A percentile compares a stretch with the other conserved stretches of the same genome.
phyloP scores from a whole-genome alignment of 2,329 filamentous ascomycete species.

The Ceratocystis alfenasii region DNA sequence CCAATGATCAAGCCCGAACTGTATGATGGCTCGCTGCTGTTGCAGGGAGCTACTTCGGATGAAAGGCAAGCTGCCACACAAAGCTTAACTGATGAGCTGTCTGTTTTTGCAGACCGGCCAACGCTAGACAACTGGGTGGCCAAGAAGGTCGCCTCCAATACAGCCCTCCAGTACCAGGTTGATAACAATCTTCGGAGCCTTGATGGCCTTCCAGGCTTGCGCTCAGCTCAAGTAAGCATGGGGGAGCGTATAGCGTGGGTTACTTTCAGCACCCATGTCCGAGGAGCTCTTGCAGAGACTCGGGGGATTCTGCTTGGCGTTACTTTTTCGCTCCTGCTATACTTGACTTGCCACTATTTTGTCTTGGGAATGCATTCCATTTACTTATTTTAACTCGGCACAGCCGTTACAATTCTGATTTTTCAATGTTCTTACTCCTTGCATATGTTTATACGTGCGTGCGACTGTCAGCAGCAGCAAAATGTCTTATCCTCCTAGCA shows the following conservation, averaged over 20 bases:
- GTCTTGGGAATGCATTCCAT: background rate
- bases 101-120: constrained; percentile 42
- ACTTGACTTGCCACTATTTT: constrained; percentile 11
- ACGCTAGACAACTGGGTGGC: constrained; percentile 43
- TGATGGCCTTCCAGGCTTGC: constrained; percentile 48
- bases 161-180: constrained; percentile 44
- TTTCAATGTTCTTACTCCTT: too few species aligned
- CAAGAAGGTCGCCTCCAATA: constrained; percentile 38
- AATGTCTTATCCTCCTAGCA: too few species aligned
- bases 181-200: constrained; percentile 44
- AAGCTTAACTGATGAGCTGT: constrained; percentile 28
- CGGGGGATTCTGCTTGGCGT: constrained; percentile 28
- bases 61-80: background rate
- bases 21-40: constrained; percentile 25
- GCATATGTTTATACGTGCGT: too few species aligned
- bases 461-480: too few species aligned
- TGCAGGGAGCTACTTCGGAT: constrained; percentile 16
- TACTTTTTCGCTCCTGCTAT: constrained; percentile 20
- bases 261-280: constrained; percentile 27
- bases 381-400: background rate
- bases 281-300: constrained; percentile 24
- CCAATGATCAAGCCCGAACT: constrained; percentile 38
- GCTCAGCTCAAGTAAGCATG: constrained; percentile 38
- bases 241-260: constrained; percentile 38
- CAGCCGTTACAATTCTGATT: background rate